Evolutionary conservation across 805 yeast species (phyloP).

Genomic region (Brettanomyces sp.): DNA sequence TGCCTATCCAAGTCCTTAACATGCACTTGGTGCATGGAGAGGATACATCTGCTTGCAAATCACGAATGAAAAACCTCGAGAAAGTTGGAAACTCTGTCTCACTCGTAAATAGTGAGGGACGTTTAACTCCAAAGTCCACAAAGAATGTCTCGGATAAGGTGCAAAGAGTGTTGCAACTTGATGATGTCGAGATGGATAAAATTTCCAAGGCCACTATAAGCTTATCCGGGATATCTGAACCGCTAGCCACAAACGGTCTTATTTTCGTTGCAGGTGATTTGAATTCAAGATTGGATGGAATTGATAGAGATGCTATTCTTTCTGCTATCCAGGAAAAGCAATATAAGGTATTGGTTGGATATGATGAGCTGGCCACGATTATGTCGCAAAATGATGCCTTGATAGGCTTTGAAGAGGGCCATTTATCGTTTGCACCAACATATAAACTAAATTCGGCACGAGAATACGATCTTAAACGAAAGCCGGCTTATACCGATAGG

Average conservation of each 20-base stretch:
- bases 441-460: slow-evolving; percentile 29
- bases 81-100: slow-evolving; percentile 8
- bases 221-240: neutral
- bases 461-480: slow-evolving; percentile 25
- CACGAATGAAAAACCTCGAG: slow-evolving; percentile 9
- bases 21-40: slow-evolving; percentile 48
- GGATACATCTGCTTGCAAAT: slow-evolving; percentile 9
- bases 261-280: slow-evolving; percentile 43
- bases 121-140: neutral
- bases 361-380: slow-evolving; percentile 35
- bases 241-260: slow-evolving; percentile 12
- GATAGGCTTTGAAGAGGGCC: slow-evolving; percentile 37
- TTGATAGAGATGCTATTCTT: slow-evolving; percentile 9
- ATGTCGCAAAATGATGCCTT: slow-evolving; percentile 27
- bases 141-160: neutral
- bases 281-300: slow-evolving; percentile 35
- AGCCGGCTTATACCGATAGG: slow-evolving; percentile 55
- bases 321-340: slow-evolving; percentile 17
- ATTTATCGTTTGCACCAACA: slow-evolving; percentile 43
- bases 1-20: slow-evolving; percentile 31
- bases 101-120: slow-evolving; percentile 5
- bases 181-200: slow-evolving; percentile 10
- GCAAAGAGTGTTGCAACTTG: slow-evolving; percentile 5
- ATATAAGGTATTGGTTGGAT: slow-evolving; percentile 26
- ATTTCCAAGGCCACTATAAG: slow-evolving; percentile 2